These are phyloP conservation scores for Plantago coronopus DNA, from an alignment of 305 asterid genomes.

Conservation along the genomic window DNA sequence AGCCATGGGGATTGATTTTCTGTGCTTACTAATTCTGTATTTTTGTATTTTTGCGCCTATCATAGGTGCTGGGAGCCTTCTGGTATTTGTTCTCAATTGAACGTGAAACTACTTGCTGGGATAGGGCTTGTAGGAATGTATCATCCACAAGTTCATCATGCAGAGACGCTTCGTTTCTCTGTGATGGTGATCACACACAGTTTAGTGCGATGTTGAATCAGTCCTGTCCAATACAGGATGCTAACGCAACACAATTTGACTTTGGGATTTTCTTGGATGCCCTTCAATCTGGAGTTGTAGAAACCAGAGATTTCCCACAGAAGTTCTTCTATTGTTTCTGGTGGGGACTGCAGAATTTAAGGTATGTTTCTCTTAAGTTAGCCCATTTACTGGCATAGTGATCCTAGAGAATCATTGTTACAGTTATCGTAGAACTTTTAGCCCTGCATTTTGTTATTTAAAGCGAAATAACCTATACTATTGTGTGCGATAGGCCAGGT, in stretches of 20 bases:
- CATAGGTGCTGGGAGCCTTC: conserved; percentile 56
- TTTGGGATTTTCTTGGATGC: conserved; percentile 64
- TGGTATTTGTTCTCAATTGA: conserved; percentile 63
- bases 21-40: conserved; percentile 13
- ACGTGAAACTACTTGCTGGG: conserved; percentile 56
- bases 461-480: too few species aligned
- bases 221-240: conserved; percentile 39
- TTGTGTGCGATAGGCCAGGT: too few species aligned
- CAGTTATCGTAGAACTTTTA: too few species aligned
- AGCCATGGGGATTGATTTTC: not conserved
- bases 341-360: conserved; percentile 67
- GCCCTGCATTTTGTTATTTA: too few species aligned
- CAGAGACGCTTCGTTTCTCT: conserved; percentile 35
- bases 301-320: conserved; percentile 47
- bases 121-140: conserved; percentile 34
- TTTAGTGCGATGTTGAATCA: conserved; percentile 25
- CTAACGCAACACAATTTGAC: conserved; percentile 48
- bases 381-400: too few species aligned
- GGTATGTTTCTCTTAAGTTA: conserved; percentile 30
- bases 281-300: conserved; percentile 60
- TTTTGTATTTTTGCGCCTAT: conserved; percentile 16
- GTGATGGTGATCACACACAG: conserved; percentile 28
- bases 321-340: conserved; percentile 62
- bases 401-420: not conserved
- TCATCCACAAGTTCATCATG: too few species aligned